Evolutionary conservation across 176 grass and related monocot genomes (phyloP), one percentile per base, ranked within the genome.

Genomic region (Cenchrus purpureus): DNA sequence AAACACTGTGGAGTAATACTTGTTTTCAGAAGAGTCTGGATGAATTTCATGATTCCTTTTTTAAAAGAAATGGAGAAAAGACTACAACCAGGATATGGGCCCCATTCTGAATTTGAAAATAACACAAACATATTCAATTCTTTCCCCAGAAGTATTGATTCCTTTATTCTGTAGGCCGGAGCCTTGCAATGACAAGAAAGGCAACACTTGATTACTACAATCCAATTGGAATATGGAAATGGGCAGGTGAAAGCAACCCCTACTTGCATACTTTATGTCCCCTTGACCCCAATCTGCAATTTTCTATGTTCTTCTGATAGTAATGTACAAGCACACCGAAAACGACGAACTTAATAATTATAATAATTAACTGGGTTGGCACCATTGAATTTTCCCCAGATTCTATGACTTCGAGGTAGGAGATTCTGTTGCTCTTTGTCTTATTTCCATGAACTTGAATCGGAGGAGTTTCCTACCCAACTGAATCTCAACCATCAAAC

Each of bases 141-240:
- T 57, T 58, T 77, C 37, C 37, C 2, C 43, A 8, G 4, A 16
- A 56, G 29, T 6, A 64, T 59, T 69, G 20, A 54, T 43, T 70
- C 1, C 20, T 15, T 76, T 55, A 8, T 69, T 53, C 1, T 32
- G 40, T 32, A 45, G 15, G 64, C 14, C 8, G 20, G 43, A 29
- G 20, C 15, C 20, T 58, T 51, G 7, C 14, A 25, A 64, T 44
- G 29, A 75, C 20, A 40, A 73, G 22, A 86, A 80, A 31, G 28
- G 40, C 70, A 9, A 28, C 29, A 72, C 43, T 55, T 12, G 63
- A 86, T 51, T 53, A 61, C 22, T 59, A 11, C 8, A 22, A 69
- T 22, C 20, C 43, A 42, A 34, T 34, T 73, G 6, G 25, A 70
- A 40, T 79, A 71, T 63, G 44, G 17, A 79, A 80, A 81, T 10